Evolutionary conservation across 1,284 basidiomycete species (phyloP).

Genomic region (Leccinum fallax): DNA sequence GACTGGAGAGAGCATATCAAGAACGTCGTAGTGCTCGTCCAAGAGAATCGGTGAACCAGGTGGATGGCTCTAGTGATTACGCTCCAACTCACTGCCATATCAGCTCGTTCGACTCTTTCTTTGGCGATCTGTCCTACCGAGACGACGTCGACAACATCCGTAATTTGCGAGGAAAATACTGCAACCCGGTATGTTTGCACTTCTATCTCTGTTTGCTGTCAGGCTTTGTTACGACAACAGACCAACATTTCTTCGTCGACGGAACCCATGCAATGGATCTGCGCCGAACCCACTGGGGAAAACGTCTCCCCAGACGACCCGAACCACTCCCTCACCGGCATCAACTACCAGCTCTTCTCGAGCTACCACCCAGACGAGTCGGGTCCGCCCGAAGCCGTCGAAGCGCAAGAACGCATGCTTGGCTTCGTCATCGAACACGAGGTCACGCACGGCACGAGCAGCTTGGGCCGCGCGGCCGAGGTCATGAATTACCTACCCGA

Average conservation of each 20-base stretch:
- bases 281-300: constrained; percentile 19
- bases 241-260: constrained; percentile 12
- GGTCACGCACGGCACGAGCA: constrained; percentile 17
- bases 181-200: constrained; percentile 24
- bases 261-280: constrained; percentile 14
- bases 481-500: constrained; percentile 28
- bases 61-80: background rate
- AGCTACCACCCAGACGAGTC: constrained; percentile 27
- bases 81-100: background rate
- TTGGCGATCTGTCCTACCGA: constrained; percentile 32
- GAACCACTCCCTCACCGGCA: constrained; percentile 28
- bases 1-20: constrained; percentile 30
- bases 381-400: background rate
- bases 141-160: constrained; percentile 29
- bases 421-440: constrained; percentile 29
- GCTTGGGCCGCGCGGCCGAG: constrained; percentile 22
- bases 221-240: constrained; percentile 7
- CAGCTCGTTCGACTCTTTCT: constrained; percentile 32
- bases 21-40: constrained; percentile 31
- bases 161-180: constrained; percentile 20
- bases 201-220: background rate
- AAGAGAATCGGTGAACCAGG: constrained; percentile 28
- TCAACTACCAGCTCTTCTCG: constrained; percentile 30
- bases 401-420: constrained; percentile 18
- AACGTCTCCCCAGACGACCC: constrained; percentile 32